Conservation (phyloP, 2,329 filamentous ascomycete species). For the Exophiala alcalophila region DNA sequence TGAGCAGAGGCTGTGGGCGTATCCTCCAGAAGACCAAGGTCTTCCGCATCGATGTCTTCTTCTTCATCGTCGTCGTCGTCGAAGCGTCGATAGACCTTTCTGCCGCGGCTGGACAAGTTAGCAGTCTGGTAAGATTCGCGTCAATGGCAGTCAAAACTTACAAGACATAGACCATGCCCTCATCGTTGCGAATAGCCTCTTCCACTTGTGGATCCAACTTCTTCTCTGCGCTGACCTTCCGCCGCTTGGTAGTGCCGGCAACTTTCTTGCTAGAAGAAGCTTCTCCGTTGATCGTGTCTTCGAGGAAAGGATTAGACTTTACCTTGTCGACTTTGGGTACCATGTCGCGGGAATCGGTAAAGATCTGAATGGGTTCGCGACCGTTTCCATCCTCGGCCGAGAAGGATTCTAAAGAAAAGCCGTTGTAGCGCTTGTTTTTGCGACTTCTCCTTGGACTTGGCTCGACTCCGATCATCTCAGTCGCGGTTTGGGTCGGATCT, state of each 20-base stretch:
- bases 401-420: conserved; percentile 47
- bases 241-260: conserved; percentile 37
- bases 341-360: conserved; percentile 62
- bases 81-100: conserved; percentile 59
- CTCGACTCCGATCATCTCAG: conserved; percentile 43
- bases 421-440: conserved; percentile 46
- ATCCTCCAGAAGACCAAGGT: conserved; percentile 42
- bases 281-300: conserved; percentile 40
- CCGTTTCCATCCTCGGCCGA: conserved; percentile 33
- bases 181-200: conserved; percentile 50
- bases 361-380: conserved; percentile 51
- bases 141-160: too few species aligned
- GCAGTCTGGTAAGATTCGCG: too few species aligned
- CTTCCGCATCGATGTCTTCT: conserved; percentile 41
- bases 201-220: conserved; percentile 44
- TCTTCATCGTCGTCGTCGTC: conserved; percentile 42
- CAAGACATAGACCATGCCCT: conserved; percentile 62
- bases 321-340: conserved; percentile 53
- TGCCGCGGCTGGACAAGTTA: conserved; percentile 52
- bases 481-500: conserved; percentile 39
- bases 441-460: conserved; percentile 48
- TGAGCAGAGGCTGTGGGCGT: conserved; percentile 38
- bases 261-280: conserved; percentile 29
- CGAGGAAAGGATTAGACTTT: conserved; percentile 55
- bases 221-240: conserved; percentile 33